phyloP scores from a whole-genome alignment of 2,329 filamentous ascomycete genomes.

The Penicillium sclerotigenum region DNA sequence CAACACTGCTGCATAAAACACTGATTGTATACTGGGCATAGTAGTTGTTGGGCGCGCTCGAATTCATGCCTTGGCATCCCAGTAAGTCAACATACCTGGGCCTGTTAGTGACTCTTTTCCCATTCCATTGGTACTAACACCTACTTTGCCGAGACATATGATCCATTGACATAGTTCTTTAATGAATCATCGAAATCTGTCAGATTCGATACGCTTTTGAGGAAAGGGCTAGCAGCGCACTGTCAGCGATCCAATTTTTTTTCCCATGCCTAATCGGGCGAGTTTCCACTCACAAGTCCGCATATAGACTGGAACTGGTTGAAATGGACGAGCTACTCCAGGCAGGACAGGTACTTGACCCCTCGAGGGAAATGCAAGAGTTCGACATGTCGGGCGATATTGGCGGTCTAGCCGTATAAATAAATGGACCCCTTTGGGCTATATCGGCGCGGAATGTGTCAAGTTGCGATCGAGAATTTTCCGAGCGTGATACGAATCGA shows the following conservation, averaged over 20 bases:
- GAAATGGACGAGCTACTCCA: constrained; percentile 72
- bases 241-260: constrained; percentile 26
- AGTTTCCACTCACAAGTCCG: constrained; percentile 59
- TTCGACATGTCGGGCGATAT: constrained; percentile 34
- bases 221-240: constrained; percentile 65
- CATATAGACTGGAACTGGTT: constrained; percentile 56
- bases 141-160: constrained; percentile 76
- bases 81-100: constrained; percentile 75
- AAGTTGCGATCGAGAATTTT: constrained; percentile 9
- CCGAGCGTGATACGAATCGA: background rate
- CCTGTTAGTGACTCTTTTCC: constrained; percentile 4
- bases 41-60: constrained; percentile 72
- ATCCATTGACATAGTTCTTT: constrained; percentile 66
- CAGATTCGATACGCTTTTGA: constrained; percentile 73
- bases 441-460: constrained; percentile 21
- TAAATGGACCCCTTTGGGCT: background rate
- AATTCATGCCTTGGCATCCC: constrained; percentile 74
- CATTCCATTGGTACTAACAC: constrained; percentile 23
- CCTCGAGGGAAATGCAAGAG: constrained; percentile 65
- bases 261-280: constrained; percentile 24
- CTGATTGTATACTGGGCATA: constrained; percentile 94
- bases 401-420: constrained; percentile 7
- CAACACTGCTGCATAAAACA: constrained; percentile 86
- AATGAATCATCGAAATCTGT: constrained; percentile 74
- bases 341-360: constrained; percentile 68